phyloP scores from a whole-genome alignment of 352 stramenopile genomes.

The Phytophthora multivora region DNA sequence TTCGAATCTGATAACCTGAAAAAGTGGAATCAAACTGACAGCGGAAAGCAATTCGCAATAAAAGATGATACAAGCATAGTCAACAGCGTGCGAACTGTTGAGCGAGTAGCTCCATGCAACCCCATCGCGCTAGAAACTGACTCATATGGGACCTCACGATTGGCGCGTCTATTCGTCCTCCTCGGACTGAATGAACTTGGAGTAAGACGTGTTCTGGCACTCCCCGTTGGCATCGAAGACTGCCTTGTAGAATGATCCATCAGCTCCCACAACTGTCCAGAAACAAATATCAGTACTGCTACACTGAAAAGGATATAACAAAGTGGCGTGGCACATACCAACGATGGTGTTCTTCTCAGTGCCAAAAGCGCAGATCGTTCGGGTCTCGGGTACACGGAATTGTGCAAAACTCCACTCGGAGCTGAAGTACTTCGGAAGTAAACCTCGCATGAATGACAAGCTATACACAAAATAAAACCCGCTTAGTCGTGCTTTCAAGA shows the following conservation, averaged over 20 bases:
- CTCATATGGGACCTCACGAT: slow-evolving; percentile 6
- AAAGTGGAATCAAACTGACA: slow-evolving; percentile 27
- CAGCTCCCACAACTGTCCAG: slow-evolving; percentile 74
- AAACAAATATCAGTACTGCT: slow-evolving; percentile 7
- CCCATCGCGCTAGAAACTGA: slow-evolving; percentile 17
- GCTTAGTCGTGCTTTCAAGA: neutral
- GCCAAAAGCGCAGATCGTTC: slow-evolving; percentile 93
- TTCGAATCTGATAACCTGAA: slow-evolving; percentile 32
- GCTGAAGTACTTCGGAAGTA: slow-evolving; percentile 94
- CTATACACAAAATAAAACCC: slow-evolving; percentile 26
- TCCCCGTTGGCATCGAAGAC: slow-evolving; percentile 88
- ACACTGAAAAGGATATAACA: too few relatives aligned
- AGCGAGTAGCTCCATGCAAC: slow-evolving; percentile 18
- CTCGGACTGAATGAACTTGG: slow-evolving; percentile 90
- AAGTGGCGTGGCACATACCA: slow-evolving; percentile 45
- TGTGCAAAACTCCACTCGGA: slow-evolving; percentile 95
- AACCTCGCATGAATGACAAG: slow-evolving; percentile 90
- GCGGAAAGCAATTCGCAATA: slow-evolving; percentile 30
- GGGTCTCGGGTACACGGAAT: slow-evolving; percentile 90
- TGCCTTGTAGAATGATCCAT: slow-evolving; percentile 90
- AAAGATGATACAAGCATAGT: slow-evolving; percentile 48
- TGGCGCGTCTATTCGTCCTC: slow-evolving; percentile 76
- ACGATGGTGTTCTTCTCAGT: slow-evolving; percentile 93
- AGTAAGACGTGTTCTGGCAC: slow-evolving; percentile 90
- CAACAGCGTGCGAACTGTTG: slow-evolving; percentile 19